Base-by-base conservation (phyloP, 2,329 filamentous ascomycete genomes). In the Sordariomycetes sp. region DNA sequence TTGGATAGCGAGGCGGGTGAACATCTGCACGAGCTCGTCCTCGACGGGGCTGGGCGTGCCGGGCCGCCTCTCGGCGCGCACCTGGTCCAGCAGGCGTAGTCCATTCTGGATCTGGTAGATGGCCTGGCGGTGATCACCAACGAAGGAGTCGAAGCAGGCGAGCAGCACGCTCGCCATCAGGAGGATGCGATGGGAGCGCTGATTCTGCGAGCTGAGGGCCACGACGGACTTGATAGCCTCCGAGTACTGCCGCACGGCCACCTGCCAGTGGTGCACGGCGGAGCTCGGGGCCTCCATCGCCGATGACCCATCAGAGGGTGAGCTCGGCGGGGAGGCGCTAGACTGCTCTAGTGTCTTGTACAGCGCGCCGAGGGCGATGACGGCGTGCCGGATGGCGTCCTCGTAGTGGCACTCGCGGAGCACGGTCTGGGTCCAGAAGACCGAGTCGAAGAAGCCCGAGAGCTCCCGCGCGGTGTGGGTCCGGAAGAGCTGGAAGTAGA, bases 101-200 rank as follows among this genome's bases (percentile, higher is more conserved):
- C 83, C 83, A 6, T 70, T 77, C 64, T 85, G 82, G 48, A 86
- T 85, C 64, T 86, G 83, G 16, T 69, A 64, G 55, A 86, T 85
- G 48, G 82, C 82, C 62, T 82, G 79, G 62, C 74, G 79, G 65
- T 86, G 82, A 60, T 86, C 79, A 20, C 83, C 83, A 34, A 84
- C 79, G 64, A 86, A 86, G 1, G 82, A 85, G 67, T 88, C 83
- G 61, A 87, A 87, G 67, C 82, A 86, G n/a, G 82, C 81, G 54
- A 88, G 74, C 43, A 88, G 71, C 40, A 88, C 80, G 57, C 78
- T 85, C 18, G 82, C 79, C 76, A 87, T 86, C n/a, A 87, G 74
- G 54, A 76, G 77, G 14, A 74, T 81, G 63, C 78, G 76, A 67
- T 78, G 76, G 18, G 76, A 77, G 55, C 67, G 69, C 46, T 72